These are phyloP conservation scores for Rhodotorula sphaerocarpa DNA, from an alignment of 768 basidiomycete genomes.

Conservation along the genomic window DNA sequence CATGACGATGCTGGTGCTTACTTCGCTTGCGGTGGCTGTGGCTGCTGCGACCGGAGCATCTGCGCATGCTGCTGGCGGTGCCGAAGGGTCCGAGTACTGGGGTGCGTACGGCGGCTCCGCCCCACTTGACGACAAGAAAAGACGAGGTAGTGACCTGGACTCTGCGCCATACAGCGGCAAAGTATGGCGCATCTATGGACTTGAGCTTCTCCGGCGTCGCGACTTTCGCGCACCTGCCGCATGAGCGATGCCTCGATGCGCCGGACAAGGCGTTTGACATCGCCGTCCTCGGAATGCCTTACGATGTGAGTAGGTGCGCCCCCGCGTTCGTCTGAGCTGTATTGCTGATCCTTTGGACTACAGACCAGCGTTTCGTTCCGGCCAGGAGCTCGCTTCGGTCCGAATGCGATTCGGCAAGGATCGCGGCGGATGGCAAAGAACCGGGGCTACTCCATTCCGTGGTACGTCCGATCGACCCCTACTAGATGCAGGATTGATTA, in stretches of 20 bases:
- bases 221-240: slow-evolving; percentile 74
- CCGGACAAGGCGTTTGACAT: slow-evolving; percentile 53
- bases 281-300: slow-evolving; percentile 55
- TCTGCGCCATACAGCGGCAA: slow-evolving; percentile 38
- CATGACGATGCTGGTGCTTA: neutral
- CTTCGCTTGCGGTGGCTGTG: neutral
- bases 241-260: slow-evolving; percentile 43
- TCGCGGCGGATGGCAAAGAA: slow-evolving; percentile 49
- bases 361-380: slow-evolving; percentile 65
- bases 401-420: slow-evolving; percentile 72
- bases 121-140: neutral
- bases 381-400: slow-evolving; percentile 80
- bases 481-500: too few species aligned
- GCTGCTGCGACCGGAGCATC: neutral
- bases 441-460: slow-evolving; percentile 21
- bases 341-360: neutral
- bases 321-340: neutral
- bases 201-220: slow-evolving; percentile 69
- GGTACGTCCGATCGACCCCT: slow-evolving; percentile 42
- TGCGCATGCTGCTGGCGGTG: neutral
- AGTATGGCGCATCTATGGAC: slow-evolving; percentile 68
- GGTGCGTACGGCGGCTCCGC: neutral
- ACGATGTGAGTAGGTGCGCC: slow-evolving; percentile 22
- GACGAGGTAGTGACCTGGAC: neutral
- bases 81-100: neutral